Evolutionary conservation across 306 rosid species (phyloP), one percentile per base, ranked within the genome.

Genomic region (Cucurbita pepo): DNA sequence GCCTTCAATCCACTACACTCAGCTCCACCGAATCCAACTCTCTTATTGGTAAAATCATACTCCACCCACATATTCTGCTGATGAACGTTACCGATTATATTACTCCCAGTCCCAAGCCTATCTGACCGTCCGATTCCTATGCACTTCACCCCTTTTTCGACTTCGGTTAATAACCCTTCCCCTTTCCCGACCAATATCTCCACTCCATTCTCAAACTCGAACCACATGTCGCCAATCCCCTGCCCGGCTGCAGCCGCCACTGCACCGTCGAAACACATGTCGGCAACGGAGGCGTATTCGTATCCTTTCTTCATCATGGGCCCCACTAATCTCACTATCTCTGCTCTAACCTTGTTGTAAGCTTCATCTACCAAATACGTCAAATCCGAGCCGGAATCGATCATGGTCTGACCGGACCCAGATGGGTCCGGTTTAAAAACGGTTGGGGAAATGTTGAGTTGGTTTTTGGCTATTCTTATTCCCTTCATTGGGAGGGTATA

Each of bases 51-150:
- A 1, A 90, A 51, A 80, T 94, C 98, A 43, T 87, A 94, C 55
- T 94, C 98, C 21, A 94, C 92, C 98, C 98, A 94, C 1, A 77
- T 76, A 80, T 87, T 89, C 43, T 86, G 94, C 71, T 94, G 98
- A 70, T 94, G 97, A 25, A 87, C 50, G 65, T 89, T 94, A 0
- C 98, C 98, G 1, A 94, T 86, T 22, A 94, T 87, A 77, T 89
- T 94, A n/a, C 91, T 82, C 7, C 85, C 87, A 5, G 88, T 81
- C 18, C 98, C 96, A 16, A 94, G 76, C 87, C 80, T 77, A 5
- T 61, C 88, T 0, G 98, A 89, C 81, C 88, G 89, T 38, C 98
- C 98, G 7, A 94, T 83, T 3, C 85, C 97, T 8, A 94, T 55
- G 40, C 98, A 94, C 25, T 80, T 86, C 79, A 94, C 85, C 74